These are phyloP conservation scores for Tricholoma sp. DNA, from an alignment of 768 basidiomycete species.

Conservation along the genomic window DNA sequence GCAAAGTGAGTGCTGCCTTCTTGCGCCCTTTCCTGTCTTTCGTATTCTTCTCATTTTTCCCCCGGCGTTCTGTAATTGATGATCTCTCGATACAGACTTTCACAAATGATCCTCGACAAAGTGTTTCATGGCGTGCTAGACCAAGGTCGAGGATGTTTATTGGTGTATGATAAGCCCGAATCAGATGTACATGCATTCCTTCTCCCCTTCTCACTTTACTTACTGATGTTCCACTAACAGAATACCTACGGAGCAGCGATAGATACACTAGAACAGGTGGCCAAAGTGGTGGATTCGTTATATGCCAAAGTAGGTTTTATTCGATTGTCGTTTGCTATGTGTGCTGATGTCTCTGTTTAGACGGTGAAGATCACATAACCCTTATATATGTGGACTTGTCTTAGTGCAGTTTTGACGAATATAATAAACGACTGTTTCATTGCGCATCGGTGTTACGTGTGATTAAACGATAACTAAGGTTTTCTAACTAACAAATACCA, in stretches of 20 bases:
- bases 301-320: slow-evolving; percentile 66
- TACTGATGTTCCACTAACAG: slow-evolving; percentile 31
- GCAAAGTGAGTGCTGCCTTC: slow-evolving; percentile 59
- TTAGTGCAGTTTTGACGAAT: background rate
- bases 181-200: slow-evolving; percentile 59
- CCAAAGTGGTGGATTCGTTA: slow-evolving; percentile 89
- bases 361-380: slow-evolving; percentile 24
- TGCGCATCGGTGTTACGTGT: too few species aligned
- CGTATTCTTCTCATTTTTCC: slow-evolving; percentile 1
- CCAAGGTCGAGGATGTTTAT: slow-evolving; percentile 86
- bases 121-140: slow-evolving; percentile 94
- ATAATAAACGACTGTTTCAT: background rate
- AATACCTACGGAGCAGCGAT: slow-evolving; percentile 86
- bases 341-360: slow-evolving; percentile 5
- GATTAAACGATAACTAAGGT: too few species aligned
- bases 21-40: background rate
- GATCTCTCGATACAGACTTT: slow-evolving; percentile 49
- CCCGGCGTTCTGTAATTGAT: background rate
- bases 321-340: background rate
- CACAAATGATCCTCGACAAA: slow-evolving; percentile 98
- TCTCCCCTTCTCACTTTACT: background rate
- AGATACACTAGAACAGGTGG: slow-evolving; percentile 83
- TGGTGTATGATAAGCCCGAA: slow-evolving; percentile 86
- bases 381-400: background rate
- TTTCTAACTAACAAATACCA: too few species aligned